Evolutionary conservation across 2,329 filamentous ascomycete genomes (phyloP), one percentile per base, ranked within the genome.

Genomic region (Pseudogymnoascus sp.): DNA sequence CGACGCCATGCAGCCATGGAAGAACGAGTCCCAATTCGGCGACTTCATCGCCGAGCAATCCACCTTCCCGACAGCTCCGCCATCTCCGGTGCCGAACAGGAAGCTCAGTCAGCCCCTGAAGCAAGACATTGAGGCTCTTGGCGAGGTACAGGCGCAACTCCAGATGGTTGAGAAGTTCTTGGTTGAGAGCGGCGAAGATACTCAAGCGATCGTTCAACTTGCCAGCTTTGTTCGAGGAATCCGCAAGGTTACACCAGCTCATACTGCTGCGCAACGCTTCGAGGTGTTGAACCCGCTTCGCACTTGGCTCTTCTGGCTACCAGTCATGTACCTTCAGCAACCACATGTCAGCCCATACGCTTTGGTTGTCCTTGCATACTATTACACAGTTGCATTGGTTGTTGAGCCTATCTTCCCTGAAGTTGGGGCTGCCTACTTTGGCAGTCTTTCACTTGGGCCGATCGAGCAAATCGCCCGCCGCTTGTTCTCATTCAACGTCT

Each of bases 221-320:
- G 82, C 88, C 68, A 84, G 81, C 63, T 92, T 92, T 75, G 79
- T 92, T 66, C 86, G 88, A 74, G 83, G 86, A 42, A 82, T 89
- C 62, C 85, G 86, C 70, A 86, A 88, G 72, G 85, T 90, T 66
- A 85, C 86, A 71, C 85, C 87, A 4, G 81, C 82, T 10, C 81
- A 88, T 66, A 85, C 86, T 25, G 85, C 92, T 25, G 87, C 90
- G 65, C 87, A 95, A 72, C 90, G 96, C 71, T 97, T 97, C 72
- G 88, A 92, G 70, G 89, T 92, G 66, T 84, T 97, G 9, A 92
- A 95, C 66, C 87, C 90, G 8, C 82, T 99, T 63, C 84, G 92
- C 61, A 89, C 90, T 68, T 97, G 93, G 92, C 83, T 97, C 13
- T 96, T 97, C 76, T 97, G 93, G 92, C 85, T 96, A 61, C 94